These are phyloP conservation scores for Trichophaea hybrida DNA, from an alignment of 2,329 filamentous ascomycete genomes.

Conservation along the genomic window DNA sequence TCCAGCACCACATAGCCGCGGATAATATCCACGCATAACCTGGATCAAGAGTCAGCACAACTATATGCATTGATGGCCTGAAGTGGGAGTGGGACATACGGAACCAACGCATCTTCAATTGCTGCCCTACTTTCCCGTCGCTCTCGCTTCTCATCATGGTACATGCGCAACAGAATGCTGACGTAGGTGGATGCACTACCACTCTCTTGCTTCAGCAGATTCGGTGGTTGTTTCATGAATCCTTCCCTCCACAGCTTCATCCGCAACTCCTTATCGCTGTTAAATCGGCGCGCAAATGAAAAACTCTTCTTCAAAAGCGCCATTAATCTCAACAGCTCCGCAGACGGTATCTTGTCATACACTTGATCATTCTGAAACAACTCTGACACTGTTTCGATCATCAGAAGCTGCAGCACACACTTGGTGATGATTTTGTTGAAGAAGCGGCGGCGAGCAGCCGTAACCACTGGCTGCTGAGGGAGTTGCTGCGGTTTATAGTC, in stretches of 20 bases:
- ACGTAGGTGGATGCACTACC: slow-evolving; percentile 91
- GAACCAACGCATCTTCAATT: slow-evolving; percentile 82
- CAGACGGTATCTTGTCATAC: slow-evolving; percentile 80
- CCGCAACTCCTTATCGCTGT: slow-evolving; percentile 88
- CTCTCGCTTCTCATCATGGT: slow-evolving; percentile 74
- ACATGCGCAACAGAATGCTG: slow-evolving; percentile 92
- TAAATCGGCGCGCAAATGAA: slow-evolving; percentile 93
- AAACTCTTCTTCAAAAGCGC: slow-evolving; percentile 87
- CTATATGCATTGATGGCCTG: neutral
- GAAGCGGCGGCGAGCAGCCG: slow-evolving; percentile 79
- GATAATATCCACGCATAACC: slow-evolving; percentile 85
- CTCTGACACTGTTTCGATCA: slow-evolving; percentile 99
- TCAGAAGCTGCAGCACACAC: slow-evolving; percentile 90
- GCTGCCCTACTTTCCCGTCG: slow-evolving; percentile 63
- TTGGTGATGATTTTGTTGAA: slow-evolving; percentile 99
- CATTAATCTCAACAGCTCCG: slow-evolving; percentile 85
- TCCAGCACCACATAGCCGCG: slow-evolving; percentile 71
- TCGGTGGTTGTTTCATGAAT: slow-evolving; percentile 99
- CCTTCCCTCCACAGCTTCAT: slow-evolving; percentile 93
- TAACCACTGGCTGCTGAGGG: slow-evolving; percentile 83
- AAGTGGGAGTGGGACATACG: slow-evolving; percentile 35
- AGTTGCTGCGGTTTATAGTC: slow-evolving; percentile 69
- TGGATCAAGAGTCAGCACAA: slow-evolving; percentile 23
- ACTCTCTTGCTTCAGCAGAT: slow-evolving; percentile 90
- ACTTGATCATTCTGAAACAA: slow-evolving; percentile 95